Percentiles rank a stretch among this genome's conserved stretches.
phyloP scores from a whole-genome alignment of 345 rosid species.

The Mallotus nudiflorus region DNA sequence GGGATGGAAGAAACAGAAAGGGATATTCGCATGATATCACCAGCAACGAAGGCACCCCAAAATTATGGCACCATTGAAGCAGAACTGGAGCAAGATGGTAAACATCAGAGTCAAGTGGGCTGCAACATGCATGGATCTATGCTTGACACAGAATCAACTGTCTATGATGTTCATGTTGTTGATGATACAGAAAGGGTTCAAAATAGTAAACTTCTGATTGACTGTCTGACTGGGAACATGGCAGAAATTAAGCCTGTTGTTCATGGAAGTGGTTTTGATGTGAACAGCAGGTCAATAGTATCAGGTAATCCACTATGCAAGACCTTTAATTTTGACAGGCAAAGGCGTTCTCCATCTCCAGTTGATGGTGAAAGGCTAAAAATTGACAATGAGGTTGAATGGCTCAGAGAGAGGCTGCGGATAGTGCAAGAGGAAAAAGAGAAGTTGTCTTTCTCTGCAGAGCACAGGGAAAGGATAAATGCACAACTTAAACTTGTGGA shows the following conservation, averaged over 20 bases:
- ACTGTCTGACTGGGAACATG: slow-evolving; percentile 17
- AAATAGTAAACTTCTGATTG: slow-evolving; percentile 17
- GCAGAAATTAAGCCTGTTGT: slow-evolving; percentile 7
- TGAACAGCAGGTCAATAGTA: background rate
- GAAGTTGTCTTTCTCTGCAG: slow-evolving; percentile 17
- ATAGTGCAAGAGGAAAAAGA: slow-evolving; percentile 26
- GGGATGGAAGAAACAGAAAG: slow-evolving; percentile 11
- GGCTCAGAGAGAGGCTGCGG: slow-evolving; percentile 29
- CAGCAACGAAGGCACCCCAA: slow-evolving; percentile 17
- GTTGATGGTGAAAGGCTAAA: slow-evolving; percentile 18
- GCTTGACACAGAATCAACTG: slow-evolving; percentile 46
- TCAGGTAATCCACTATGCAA: slow-evolving; percentile 4
- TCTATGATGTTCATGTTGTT: slow-evolving; percentile 36
- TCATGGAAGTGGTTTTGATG: background rate
- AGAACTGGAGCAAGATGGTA: slow-evolving; percentile 8
- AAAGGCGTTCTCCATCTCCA: slow-evolving; percentile 5
- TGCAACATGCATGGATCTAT: background rate
- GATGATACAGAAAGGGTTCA: slow-evolving; percentile 25
- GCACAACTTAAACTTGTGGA: slow-evolving; percentile 24
- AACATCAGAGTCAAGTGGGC: slow-evolving; percentile 8
- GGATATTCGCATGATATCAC: slow-evolving; percentile 18
- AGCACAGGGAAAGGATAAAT: slow-evolving; percentile 16
- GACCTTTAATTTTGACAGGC: slow-evolving; percentile 2
- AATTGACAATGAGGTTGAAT: slow-evolving; percentile 25
- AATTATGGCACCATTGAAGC: slow-evolving; percentile 2